Conservation (phyloP, 2,329 filamentous ascomycete species). For the Seiridium unicorne region DNA sequence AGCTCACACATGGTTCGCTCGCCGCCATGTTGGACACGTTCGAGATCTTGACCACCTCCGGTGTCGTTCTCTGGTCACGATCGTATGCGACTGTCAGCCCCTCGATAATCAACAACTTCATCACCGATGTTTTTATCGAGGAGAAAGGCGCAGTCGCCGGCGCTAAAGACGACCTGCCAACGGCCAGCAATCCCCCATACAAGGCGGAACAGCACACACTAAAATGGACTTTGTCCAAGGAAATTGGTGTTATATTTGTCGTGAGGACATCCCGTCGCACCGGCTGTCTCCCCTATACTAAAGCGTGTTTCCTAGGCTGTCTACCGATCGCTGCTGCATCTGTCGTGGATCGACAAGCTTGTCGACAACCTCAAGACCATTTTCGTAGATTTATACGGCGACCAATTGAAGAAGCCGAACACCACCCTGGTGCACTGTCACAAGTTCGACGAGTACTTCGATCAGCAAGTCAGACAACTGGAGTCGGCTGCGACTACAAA, state of each 20-base stretch:
- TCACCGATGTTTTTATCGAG: conserved; percentile 96
- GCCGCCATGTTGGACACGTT: conserved; percentile 86
- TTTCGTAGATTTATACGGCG: conserved; percentile 86
- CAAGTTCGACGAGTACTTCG: conserved; percentile 89
- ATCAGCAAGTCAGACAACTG: conserved; percentile 85
- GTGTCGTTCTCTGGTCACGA: conserved; percentile 95
- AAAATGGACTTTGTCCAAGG: conserved; percentile 91
- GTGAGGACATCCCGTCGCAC: conserved; percentile 45
- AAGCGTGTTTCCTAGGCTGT: conserved; percentile 66
- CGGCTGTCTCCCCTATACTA: neutral
- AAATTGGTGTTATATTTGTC: conserved; percentile 92
- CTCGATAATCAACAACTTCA: conserved; percentile 88
- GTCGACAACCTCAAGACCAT: conserved; percentile 92
- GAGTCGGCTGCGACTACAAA: conserved; percentile 50
- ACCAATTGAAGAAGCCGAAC: conserved; percentile 79
- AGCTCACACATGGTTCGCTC: neutral
- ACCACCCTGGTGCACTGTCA: conserved; percentile 75
- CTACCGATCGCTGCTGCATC: conserved; percentile 90
- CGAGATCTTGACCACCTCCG: conserved; percentile 92
- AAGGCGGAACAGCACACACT: conserved; percentile 91
- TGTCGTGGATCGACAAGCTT: conserved; percentile 96
- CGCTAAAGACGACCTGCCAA: conserved; percentile 57
- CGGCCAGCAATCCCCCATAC: conserved; percentile 70
- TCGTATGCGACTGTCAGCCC: conserved; percentile 78
- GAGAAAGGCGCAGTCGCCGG: conserved; percentile 70